Evolutionary conservation across 305 asterid species (phyloP).

Genomic region (Lippia alba): DNA sequence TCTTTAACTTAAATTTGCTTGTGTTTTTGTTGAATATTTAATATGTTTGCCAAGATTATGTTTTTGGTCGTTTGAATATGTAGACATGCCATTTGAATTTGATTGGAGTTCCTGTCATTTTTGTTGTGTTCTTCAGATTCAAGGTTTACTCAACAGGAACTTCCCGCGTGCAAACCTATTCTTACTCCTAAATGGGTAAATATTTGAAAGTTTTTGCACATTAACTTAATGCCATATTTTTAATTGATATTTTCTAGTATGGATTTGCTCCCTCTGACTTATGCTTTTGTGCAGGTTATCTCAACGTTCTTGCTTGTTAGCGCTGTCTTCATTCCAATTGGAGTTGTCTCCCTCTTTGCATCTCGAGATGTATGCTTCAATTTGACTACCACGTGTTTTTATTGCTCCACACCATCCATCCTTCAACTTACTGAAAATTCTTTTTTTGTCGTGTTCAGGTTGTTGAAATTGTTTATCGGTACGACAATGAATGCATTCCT

Average conservation of each 20-base stretch:
- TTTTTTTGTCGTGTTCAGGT: slow-evolving; percentile 51
- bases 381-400: slow-evolving; percentile 13
- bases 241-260: slow-evolving; percentile 9
- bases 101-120: slow-evolving; percentile 1
- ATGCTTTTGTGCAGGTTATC: slow-evolving; percentile 66
- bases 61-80: slow-evolving; percentile 10
- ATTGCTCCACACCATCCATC: slow-evolving; percentile 6
- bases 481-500: slow-evolving; percentile 81
- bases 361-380: slow-evolving; percentile 68
- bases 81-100: slow-evolving; percentile 4
- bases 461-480: slow-evolving; percentile 84
- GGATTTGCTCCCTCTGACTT: slow-evolving; percentile 22
- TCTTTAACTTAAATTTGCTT: neutral
- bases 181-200: slow-evolving; percentile 95
- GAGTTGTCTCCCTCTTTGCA: slow-evolving; percentile 83
- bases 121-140: slow-evolving; percentile 62
- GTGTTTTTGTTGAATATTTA: slow-evolving; percentile 5
- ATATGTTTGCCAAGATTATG: neutral
- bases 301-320: slow-evolving; percentile 84
- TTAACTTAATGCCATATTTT: slow-evolving; percentile 6
- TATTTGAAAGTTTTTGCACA: slow-evolving; percentile 16
- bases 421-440: slow-evolving; percentile 31
- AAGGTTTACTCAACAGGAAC: slow-evolving; percentile 93
- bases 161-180: slow-evolving; percentile 97
- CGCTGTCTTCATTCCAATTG: slow-evolving; percentile 79